Evolutionary conservation across 164 flowering plant genomes (phyloP).

Genomic region (Nelumbo lutea): DNA sequence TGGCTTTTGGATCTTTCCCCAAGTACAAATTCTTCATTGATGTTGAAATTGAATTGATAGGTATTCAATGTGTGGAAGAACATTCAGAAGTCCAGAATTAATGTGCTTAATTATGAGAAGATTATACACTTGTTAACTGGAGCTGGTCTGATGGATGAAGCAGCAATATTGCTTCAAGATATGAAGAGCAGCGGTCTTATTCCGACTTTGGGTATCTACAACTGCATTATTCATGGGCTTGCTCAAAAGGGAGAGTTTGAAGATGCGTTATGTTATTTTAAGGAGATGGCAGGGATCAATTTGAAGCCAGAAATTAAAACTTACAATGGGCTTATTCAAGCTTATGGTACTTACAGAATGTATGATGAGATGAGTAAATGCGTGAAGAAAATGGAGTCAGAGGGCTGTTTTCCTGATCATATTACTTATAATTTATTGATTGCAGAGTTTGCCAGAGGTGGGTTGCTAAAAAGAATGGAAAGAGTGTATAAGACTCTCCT

Average conservation of each 20-base stretch:
- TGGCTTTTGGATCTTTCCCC: neutral
- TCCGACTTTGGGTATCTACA: conserved; percentile 37
- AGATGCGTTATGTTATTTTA: conserved; percentile 29
- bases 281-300: conserved; percentile 35
- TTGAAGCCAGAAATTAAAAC: conserved; percentile 30
- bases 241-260: conserved; percentile 38
- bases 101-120: conserved; percentile 37
- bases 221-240: conserved; percentile 43
- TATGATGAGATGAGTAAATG: conserved; percentile 55
- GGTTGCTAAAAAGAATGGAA: conserved; percentile 57
- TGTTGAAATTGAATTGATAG: conserved; percentile 24
- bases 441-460: conserved; percentile 41
- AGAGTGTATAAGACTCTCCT: conserved; percentile 25
- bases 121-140: conserved; percentile 33
- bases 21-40: neutral
- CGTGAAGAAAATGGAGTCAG: conserved; percentile 45
- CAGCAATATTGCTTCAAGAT: conserved; percentile 23
- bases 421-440: conserved; percentile 53
- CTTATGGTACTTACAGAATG: conserved; percentile 45
- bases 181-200: conserved; percentile 29
- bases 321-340: conserved; percentile 47
- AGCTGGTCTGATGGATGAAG: conserved; percentile 40
- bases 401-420: conserved; percentile 39
- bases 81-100: conserved; percentile 35
- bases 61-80: conserved; percentile 54